Percentiles rank a stretch among this genome's conserved stretches.
Conservation (phyloP, 176 grass and related monocot species). For the Ampelocalamus luodianensis region DNA sequence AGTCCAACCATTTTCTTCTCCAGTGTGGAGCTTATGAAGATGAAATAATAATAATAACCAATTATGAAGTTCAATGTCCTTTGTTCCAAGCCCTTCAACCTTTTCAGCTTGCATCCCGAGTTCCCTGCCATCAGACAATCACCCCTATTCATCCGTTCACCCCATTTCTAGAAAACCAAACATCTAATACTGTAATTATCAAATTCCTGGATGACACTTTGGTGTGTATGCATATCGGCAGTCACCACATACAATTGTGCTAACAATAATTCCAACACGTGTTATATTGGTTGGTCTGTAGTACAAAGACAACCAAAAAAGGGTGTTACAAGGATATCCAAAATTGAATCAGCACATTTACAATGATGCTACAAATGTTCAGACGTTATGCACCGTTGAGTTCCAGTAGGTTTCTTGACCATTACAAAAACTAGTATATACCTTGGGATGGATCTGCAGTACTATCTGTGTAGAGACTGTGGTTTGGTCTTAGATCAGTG, state of each 20-base stretch:
- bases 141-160: background rate
- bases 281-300: background rate
- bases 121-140: background rate
- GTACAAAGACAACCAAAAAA: background rate
- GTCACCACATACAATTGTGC: background rate
- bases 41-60: background rate
- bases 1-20: constrained; percentile 4
- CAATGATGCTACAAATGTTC: background rate
- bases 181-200: background rate
- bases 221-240: background rate
- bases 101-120: background rate
- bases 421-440: constrained; percentile 8
- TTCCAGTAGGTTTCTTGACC: background rate
- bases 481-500: no score
- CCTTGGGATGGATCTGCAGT: background rate
- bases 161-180: constrained; percentile 3
- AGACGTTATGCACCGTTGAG: background rate
- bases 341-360: background rate
- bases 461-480: background rate
- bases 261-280: background rate
- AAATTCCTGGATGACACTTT: constrained; percentile 11
- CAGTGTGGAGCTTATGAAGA: background rate
- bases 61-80: background rate
- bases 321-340: background rate
- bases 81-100: constrained; percentile 6